A percentile compares a stretch with the other conserved stretches of the same genome.
phyloP scores from a whole-genome alignment of 306 rosid species.

The Betula pendula region DNA sequence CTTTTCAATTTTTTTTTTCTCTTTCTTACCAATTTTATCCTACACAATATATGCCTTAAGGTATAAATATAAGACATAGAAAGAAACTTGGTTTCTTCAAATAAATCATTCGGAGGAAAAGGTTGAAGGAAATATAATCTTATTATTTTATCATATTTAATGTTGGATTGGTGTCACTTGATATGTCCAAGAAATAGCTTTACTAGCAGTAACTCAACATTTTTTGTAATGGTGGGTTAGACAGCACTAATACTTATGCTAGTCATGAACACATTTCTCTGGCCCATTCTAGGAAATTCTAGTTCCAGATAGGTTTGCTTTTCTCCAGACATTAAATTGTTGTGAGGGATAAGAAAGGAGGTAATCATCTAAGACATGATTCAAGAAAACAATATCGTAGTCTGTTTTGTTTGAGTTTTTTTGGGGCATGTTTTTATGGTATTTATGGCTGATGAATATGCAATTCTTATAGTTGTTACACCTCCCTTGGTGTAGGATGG shows the following conservation, averaged over 20 bases:
- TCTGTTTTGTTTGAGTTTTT: not conserved
- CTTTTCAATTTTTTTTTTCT: not conserved
- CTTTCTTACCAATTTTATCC: not conserved
- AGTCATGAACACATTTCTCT: not conserved
- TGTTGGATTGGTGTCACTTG: not conserved
- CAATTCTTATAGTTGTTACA: not conserved
- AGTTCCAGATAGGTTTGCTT: no score
- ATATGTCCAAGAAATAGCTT: not conserved
- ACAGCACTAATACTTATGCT: not conserved
- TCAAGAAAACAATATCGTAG: no score
- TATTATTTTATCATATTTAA: not conserved
- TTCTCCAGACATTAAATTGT: no score
- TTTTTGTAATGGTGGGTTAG: not conserved
- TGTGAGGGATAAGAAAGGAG: not conserved
- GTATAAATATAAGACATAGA: not conserved
- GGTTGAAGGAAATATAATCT: not conserved
- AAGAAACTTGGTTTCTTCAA: no score
- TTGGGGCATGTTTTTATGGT: not conserved
- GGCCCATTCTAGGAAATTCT: no score
- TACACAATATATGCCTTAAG: not conserved
- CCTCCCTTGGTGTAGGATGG: not conserved
- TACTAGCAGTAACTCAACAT: not conserved
- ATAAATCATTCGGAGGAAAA: not conserved
- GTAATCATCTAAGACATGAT: no score
- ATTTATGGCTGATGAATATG: not conserved